A percentile compares a stretch with the other conserved stretches of the same genome.
phyloP scores from a whole-genome alignment of 495 filamentous ascomycete genomes.

The Neurospora tetrasperma region DNA sequence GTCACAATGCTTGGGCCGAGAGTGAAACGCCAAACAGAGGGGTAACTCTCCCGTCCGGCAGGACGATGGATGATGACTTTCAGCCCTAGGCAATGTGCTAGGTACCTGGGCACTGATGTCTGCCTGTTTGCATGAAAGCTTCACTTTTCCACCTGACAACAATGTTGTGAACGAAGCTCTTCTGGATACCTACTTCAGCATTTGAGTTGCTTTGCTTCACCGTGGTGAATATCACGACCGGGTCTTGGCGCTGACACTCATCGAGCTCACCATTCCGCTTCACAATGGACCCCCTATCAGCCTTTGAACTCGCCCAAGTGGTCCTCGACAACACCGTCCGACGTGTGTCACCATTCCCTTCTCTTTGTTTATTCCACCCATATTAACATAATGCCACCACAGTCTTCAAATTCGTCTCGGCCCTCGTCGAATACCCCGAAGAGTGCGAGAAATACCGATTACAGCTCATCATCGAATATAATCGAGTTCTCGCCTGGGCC shows the following conservation, averaged over 20 bases:
- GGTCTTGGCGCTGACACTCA: no score
- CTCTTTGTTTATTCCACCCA: no score
- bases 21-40: not conserved
- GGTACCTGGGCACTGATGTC: not conserved
- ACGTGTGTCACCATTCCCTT: not conserved
- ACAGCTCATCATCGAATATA: conserved; percentile 27
- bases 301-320: not conserved
- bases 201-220: no score
- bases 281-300: not conserved
- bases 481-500: conserved; percentile 24
- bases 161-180: no score
- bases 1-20: not conserved
- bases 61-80: not conserved
- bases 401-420: conserved; percentile 23
- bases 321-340: not conserved
- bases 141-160: no score
- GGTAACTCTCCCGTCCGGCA: not conserved
- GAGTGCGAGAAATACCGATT: conserved; percentile 23
- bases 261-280: not conserved
- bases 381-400: no score
- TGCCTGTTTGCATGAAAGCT: not conserved
- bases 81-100: not conserved
- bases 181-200: no score
- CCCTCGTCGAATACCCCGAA: conserved; percentile 24
- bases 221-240: no score